phyloP scores from a whole-genome alignment of 768 basidiomycete genomes.

The Fomitopsis serialis region DNA sequence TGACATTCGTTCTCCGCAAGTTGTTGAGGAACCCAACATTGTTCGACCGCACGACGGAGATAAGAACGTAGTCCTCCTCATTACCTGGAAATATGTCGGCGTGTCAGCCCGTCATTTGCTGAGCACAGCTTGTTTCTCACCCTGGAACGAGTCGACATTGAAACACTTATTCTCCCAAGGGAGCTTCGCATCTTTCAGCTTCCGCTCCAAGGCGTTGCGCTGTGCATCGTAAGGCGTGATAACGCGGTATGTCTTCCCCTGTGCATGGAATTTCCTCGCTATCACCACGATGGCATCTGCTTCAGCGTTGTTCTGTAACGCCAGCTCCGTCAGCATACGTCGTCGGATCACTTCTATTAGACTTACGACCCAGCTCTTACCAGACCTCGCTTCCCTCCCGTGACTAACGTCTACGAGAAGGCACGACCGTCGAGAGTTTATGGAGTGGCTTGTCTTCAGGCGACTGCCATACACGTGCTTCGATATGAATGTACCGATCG shows the following conservation, averaged over 20 bases:
- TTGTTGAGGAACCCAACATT: constrained; percentile 26
- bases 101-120: not conserved
- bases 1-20: constrained; percentile 27
- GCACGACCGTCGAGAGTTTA: constrained; percentile 16
- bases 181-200: constrained; percentile 17
- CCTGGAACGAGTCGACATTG: constrained; percentile 34
- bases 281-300: constrained; percentile 19
- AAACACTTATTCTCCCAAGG: constrained; percentile 25
- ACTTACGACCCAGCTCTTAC: constrained; percentile 33
- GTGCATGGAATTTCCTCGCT: constrained; percentile 9
- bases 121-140: constrained; percentile 5
- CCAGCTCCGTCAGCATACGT: not conserved
- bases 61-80: constrained; percentile 27
- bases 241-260: constrained; percentile 20
- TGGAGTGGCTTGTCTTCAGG: constrained; percentile 20
- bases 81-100: constrained; percentile 19
- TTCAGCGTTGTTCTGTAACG: constrained; percentile 25
- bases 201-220: constrained; percentile 20
- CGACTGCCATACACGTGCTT: constrained; percentile 21
- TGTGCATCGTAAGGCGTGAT: constrained; percentile 34
- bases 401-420: constrained; percentile 36
- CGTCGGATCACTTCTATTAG: not conserved
- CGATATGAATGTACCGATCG: constrained; percentile 29
- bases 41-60: constrained; percentile 27
- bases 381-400: constrained; percentile 25